Evolutionary conservation across 2,329 filamentous ascomycete genomes (phyloP), one percentile per base, ranked within the genome.

Genomic region (Penicillium hordei): DNA sequence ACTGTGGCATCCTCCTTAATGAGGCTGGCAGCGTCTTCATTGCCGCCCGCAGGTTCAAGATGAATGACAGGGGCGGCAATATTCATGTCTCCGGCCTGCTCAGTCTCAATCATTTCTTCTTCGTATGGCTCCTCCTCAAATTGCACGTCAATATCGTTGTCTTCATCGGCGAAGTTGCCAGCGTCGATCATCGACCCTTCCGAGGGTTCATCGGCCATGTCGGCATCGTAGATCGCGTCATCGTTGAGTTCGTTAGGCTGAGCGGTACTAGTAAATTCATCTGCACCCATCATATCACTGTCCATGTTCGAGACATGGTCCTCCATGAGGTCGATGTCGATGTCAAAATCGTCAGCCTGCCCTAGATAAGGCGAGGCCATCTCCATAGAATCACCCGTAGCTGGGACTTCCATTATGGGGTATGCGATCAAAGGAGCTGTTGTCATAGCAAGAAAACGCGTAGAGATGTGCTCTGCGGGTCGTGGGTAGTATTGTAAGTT

Each of bases 281-380:
- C 71, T 45, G 71, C 69, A 40, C 77, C 75, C 57, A 75, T 76
- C 68, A 76, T 73, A 44, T 73, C 72, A 55, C 76, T 75, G 63
- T 88, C 86, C 64, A 84, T 80, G 48, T 84, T 76, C 52, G 85
- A 83, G 57, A 79, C 78, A 62, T 86, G 81, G 63, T 86, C 82
- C 58, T 87, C 71, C 66, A 77, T 74, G 59, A 81, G 69, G 63
- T 86, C 84, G 59, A 87, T 78, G 63, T 88, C 85, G 59, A 88
- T 84, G 77, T 66, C 82, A 76, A 67, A 87, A 76, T 78, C 79
- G 64, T 83, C 82, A 49, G 77, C 76, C 53, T 75, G 72, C 4
- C 72, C 72, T 31, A 75, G 68, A 42, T 75, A 75, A 33, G 74
- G 74, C 40, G 72, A 75, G 12, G 71, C 70, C 74, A 78, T 73